Conservation (phyloP, 2,329 filamentous ascomycete species). For the Fusarium marasasianum region DNA sequence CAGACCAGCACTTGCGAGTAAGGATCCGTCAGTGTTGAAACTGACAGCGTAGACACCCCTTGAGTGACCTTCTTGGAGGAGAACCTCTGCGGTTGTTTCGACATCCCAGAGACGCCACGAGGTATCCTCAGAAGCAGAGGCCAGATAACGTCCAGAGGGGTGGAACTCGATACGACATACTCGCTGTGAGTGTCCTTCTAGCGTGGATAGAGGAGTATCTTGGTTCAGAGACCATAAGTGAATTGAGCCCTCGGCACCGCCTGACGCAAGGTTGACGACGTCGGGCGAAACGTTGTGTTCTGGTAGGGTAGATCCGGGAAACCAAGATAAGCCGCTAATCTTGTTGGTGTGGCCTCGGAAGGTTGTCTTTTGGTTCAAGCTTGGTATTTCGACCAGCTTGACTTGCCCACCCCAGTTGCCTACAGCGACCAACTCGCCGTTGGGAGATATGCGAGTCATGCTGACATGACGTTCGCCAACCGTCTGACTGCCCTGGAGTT, state of each 20-base stretch:
- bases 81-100: slow-evolving; percentile 81
- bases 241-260: slow-evolving; percentile 86
- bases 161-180: slow-evolving; percentile 96
- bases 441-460: slow-evolving; percentile 90
- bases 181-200: slow-evolving; percentile 84
- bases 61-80: slow-evolving; percentile 94
- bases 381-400: slow-evolving; percentile 85
- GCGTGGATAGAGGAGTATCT: slow-evolving; percentile 83
- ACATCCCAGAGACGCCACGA: slow-evolving; percentile 98
- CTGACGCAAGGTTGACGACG: slow-evolving; percentile 86
- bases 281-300: slow-evolving; percentile 75
- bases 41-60: slow-evolving; percentile 89
- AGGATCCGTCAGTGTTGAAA: slow-evolving; percentile 91
- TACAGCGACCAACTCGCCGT: slow-evolving; percentile 82
- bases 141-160: slow-evolving; percentile 87
- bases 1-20: slow-evolving; percentile 89
- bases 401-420: slow-evolving; percentile 95
- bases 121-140: slow-evolving; percentile 93
- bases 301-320: slow-evolving; percentile 80
- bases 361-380: slow-evolving; percentile 77
- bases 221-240: slow-evolving; percentile 90
- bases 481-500: slow-evolving; percentile 92
- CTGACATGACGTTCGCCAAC: slow-evolving; percentile 91
- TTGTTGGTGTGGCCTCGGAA: slow-evolving; percentile 88
- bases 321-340: slow-evolving; percentile 91